Evolutionary conservation across 176 grass and related monocot genomes (phyloP).

Genomic region (Poa annua): DNA sequence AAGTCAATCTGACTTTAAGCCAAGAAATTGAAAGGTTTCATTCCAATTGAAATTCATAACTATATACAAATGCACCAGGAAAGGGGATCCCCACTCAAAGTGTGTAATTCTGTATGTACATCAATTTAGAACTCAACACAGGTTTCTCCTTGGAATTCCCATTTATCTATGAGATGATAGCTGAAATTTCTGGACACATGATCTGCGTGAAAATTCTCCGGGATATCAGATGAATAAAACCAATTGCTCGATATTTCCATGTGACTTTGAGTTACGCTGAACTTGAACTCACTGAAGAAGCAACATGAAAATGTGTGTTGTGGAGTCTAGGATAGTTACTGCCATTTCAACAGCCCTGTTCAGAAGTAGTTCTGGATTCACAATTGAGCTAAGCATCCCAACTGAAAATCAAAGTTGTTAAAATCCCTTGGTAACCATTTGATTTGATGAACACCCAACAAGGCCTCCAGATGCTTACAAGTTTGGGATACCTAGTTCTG

Average conservation of each 20-base stretch:
- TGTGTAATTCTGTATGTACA: too few species aligned
- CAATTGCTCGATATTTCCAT: constrained; percentile 35
- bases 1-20: too few species aligned
- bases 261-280: constrained; percentile 47
- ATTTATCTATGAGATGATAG: too few species aligned
- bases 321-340: constrained; percentile 45
- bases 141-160: too few species aligned
- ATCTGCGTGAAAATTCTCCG: constrained; percentile 39
- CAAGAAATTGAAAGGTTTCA: too few species aligned
- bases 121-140: too few species aligned
- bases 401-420: constrained; percentile 54
- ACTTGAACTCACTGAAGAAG: constrained; percentile 63
- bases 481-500: constrained; percentile 33
- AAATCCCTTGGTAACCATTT: constrained; percentile 83
- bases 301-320: constrained; percentile 61
- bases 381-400: constrained; percentile 65
- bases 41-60: too few species aligned
- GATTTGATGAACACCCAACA: constrained; percentile 48
- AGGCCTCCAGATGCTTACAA: constrained; percentile 32
- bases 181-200: background rate
- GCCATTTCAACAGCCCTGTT: constrained; percentile 47
- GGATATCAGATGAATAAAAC: background rate
- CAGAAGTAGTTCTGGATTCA: constrained; percentile 55
- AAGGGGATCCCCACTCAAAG: too few species aligned
- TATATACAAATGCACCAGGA: too few species aligned